Conservation (phyloP, 495 filamentous ascomycete species). For the Annulohypoxylon bovei region DNA sequence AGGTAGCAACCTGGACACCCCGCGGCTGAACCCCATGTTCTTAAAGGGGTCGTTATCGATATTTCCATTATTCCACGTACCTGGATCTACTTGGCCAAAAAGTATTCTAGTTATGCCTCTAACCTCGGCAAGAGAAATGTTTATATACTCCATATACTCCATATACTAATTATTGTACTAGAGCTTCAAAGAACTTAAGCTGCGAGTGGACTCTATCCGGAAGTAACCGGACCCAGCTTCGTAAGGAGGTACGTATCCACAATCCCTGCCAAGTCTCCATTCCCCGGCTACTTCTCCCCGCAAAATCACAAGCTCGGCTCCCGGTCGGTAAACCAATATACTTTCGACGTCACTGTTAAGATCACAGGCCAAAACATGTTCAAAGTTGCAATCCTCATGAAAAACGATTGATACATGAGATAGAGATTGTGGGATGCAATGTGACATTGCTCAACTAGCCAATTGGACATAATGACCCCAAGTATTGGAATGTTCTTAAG, state of each 20-base stretch:
- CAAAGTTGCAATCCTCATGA: neutral
- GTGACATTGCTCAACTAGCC: neutral
- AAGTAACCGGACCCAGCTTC: conserved; percentile 26
- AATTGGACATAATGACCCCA: neutral
- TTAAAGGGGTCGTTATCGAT: neutral
- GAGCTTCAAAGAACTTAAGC: conserved; percentile 20
- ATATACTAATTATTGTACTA: neutral
- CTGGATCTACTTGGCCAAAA: neutral
- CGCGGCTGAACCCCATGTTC: neutral
- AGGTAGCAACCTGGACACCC: neutral
- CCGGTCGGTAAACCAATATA: conserved; percentile 50
- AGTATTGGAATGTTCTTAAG: neutral
- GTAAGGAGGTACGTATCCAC: conserved; percentile 9
- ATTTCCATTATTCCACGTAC: neutral
- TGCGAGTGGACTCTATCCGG: conserved; percentile 27
- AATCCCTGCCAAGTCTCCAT: conserved; percentile 29
- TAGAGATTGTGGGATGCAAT: neutral
- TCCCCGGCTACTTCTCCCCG: conserved; percentile 50
- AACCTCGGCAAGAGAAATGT: conserved; percentile 34
- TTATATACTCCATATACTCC: neutral
- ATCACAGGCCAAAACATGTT: conserved; percentile 28
- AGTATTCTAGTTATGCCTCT: conserved; percentile 6
- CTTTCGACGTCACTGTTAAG: conserved; percentile 44
- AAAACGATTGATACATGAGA: neutral
- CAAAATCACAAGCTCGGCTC: conserved; percentile 66